A percentile compares a stretch with the other conserved stretches of the same genome.
Evolutionary conservation across 2,329 filamentous ascomycete species (phyloP).

Genomic region (Xylaria arbuscula): DNA sequence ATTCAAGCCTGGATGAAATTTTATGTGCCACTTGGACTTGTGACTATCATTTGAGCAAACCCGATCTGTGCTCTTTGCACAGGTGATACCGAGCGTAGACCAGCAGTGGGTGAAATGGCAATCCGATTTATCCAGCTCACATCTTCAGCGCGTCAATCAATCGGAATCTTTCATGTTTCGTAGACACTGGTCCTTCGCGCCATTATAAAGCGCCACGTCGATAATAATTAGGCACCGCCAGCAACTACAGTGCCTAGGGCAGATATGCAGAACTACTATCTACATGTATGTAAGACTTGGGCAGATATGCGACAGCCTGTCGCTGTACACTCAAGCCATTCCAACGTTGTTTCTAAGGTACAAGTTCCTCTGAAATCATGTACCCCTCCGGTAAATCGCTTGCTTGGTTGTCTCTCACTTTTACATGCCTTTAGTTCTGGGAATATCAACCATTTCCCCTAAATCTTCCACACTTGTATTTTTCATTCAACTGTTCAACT

Average conservation of each 20-base stretch:
- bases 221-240: neutral
- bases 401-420: too few relatives aligned
- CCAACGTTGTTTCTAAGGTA: neutral
- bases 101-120: neutral
- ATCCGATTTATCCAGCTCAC: neutral
- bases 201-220: neutral
- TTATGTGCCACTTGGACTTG: too few relatives aligned
- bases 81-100: neutral
- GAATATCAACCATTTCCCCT: too few relatives aligned
- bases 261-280: neutral
- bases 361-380: neutral
- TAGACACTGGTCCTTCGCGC: neutral
- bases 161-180: constrained; percentile 2
- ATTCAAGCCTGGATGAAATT: neutral
- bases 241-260: neutral
- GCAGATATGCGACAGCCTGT: constrained; percentile 4
- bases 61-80: neutral
- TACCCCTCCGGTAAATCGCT: too few relatives aligned
- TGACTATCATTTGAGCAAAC: neutral
- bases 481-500: neutral
- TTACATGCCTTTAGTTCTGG: too few relatives aligned
- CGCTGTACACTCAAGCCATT: neutral
- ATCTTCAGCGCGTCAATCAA: neutral
- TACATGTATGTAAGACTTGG: constrained; percentile 1
- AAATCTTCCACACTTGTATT: too few relatives aligned